phyloP scores from a whole-genome alignment of 257 asterid genomes.

The Penstemon davidsonii region DNA sequence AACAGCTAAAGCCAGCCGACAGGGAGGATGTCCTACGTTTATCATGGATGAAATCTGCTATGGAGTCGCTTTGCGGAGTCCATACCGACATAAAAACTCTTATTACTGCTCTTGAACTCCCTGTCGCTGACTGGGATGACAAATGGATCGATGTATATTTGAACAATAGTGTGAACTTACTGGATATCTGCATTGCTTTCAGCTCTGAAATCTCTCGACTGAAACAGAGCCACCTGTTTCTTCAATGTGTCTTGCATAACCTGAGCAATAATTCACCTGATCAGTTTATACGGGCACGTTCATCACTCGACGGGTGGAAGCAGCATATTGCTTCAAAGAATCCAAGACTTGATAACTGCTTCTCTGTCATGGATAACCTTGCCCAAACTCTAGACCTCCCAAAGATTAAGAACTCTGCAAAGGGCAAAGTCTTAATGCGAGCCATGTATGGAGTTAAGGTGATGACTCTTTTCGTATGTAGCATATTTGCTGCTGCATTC shows the following conservation, averaged over 20 bases:
- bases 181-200: slow-evolving; percentile 77
- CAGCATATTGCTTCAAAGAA: slow-evolving; percentile 66
- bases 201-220: slow-evolving; percentile 76
- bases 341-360: slow-evolving; percentile 63
- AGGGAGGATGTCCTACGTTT: slow-evolving; percentile 58
- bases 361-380: slow-evolving; percentile 56
- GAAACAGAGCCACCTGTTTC: slow-evolving; percentile 75
- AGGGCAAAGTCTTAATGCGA: slow-evolving; percentile 78
- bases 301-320: slow-evolving; percentile 78
- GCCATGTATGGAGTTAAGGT: slow-evolving; percentile 81
- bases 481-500: slow-evolving; percentile 65
- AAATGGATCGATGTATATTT: slow-evolving; percentile 87
- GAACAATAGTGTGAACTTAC: slow-evolving; percentile 65
- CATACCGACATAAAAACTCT: slow-evolving; percentile 73
- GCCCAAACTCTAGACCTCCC: slow-evolving; percentile 64
- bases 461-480: slow-evolving; percentile 65
- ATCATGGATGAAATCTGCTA: slow-evolving; percentile 70
- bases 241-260: slow-evolving; percentile 56
- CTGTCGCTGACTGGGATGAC: slow-evolving; percentile 79
- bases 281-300: slow-evolving; percentile 49
- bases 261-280: slow-evolving; percentile 41
- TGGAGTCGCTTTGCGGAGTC: slow-evolving; percentile 62
- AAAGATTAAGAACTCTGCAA: slow-evolving; percentile 72
- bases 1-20: slow-evolving; percentile 58
- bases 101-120: slow-evolving; percentile 78